Base-by-base conservation (phyloP, 257 asterid species). In the Capsicum rhomboideum region DNA sequence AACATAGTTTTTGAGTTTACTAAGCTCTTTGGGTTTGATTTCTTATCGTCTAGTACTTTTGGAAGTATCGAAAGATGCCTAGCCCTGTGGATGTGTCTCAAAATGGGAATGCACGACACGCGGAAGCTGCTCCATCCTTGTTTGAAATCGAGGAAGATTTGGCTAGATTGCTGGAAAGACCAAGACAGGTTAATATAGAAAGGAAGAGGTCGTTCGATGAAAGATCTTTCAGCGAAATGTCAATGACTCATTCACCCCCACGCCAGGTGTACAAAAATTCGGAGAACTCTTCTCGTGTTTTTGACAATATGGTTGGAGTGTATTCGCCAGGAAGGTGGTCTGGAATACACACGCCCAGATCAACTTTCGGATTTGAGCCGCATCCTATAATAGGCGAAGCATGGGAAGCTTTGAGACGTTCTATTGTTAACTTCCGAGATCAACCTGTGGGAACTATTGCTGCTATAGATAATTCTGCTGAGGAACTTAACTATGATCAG, bases 381-480 rank as follows among this genome's bases (percentile, higher is more conserved):
- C 98, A 95, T 54, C 97, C 97, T 18, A 82, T 93, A 4, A 91
- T 95, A 75, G 88, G 95, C 0, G 99, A 95, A 87, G 99, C 99
- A 2, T 94, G 99, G 99, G 93, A 85, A 29, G 88, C 98, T 61
- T 90, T 95, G 94, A 94, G 94, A 83, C 90, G 92, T 2, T 94
- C 99, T 0, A 83, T 90, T 10, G 98, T 95, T 83, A 90, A 91
- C 84, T 95, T 93, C 84, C 94, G 95, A 0, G 95, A 91, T 28
- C 97, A 90, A 77, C 98, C 98, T 0, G 98, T 95, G 1, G 99
- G 99, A 78, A 95, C 99, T 26, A 92, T 95, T 82, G 99, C 98
- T 34, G 99, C 99, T 0, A 58, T 93, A 89, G 99, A 95, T 90
- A 93, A 94, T 72, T 93, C 98, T 7, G 54, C 87, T 14, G 99